phyloP scores from a whole-genome alignment of 2,329 filamentous ascomycete genomes.

The Chaetomiaceae sp. region DNA sequence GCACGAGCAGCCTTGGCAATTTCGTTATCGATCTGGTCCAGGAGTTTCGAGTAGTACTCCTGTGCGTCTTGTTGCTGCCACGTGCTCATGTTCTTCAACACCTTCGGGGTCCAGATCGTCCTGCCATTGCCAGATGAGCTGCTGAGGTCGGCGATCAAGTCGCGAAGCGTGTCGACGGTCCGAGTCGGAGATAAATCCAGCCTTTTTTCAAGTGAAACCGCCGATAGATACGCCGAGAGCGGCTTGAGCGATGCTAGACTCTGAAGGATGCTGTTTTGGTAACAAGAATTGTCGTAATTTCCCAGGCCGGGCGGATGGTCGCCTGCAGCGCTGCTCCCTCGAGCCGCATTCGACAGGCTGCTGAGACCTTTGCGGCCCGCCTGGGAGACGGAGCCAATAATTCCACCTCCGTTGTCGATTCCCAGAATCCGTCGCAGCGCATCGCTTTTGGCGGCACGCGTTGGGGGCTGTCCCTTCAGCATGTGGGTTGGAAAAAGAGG shows the following conservation, averaged over 20 bases:
- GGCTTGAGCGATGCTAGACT: conserved; percentile 71
- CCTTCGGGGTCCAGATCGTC: conserved; percentile 74
- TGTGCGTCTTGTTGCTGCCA: conserved; percentile 97
- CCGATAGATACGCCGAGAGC: conserved; percentile 61
- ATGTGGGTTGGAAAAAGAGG: conserved; percentile 39
- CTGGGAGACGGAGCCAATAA: conserved; percentile 55
- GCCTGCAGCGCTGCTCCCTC: conserved; percentile 32
- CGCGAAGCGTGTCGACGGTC: conserved; percentile 50
- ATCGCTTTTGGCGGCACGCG: conserved; percentile 59
- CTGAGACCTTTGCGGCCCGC: conserved; percentile 54
- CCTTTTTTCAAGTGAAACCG: conserved; percentile 35
- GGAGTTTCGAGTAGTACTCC: conserved; percentile 88
- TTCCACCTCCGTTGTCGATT: conserved; percentile 48
- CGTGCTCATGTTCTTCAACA: conserved; percentile 87
- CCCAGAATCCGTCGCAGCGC: conserved; percentile 60
- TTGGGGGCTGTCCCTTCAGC: conserved; percentile 34
- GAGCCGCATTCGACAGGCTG: conserved; percentile 45
- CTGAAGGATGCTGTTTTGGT: conserved; percentile 94
- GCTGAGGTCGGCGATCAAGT: conserved; percentile 67
- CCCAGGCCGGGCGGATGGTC: conserved; percentile 65
- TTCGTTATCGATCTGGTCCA: conserved; percentile 81
- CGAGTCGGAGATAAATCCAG: conserved; percentile 26
- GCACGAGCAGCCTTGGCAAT: conserved; percentile 47
- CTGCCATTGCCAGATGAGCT: conserved; percentile 65
- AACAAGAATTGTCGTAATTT: conserved; percentile 94